Base-by-base conservation (phyloP, 1,139 yeast species). In the Taphrina communis region DNA sequence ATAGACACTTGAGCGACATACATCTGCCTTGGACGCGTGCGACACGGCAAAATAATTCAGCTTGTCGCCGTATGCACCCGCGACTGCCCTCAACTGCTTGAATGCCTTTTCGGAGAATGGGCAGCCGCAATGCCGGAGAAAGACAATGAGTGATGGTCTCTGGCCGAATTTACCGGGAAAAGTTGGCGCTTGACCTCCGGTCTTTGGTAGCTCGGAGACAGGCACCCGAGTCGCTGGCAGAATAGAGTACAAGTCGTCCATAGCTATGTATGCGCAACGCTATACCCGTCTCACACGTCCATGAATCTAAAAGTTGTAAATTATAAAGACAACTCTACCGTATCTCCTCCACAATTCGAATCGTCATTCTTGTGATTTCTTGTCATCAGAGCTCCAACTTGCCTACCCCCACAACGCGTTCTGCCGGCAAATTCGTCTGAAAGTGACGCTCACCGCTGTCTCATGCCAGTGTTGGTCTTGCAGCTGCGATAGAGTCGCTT, bases 121-220 rank as follows among this genome's bases (percentile, higher is more conserved):
- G 17, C 66, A 62, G 41, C 66, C 66, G 44, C 58, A 62, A n/a
- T 62, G 66, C 41, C 66, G 38, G 31, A 62, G 59, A 38, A 62
- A 62, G 59, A 62, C 21, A 11, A 62, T 36, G 50, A 62, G 25
- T n/a, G 52, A 6, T 14, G 52, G 52, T n/a, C 36, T 39, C 35
- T 25, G 42, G 12, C 51, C 31, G 48, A 62, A 44, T n/a, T 53
- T 35, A 31, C 25, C 51, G 11, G 66, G 66, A 36, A 62, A 62
- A 12, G 7, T 8, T 14, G 66, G 66, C 35, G 59, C 66, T 11
- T 36, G 36, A 14, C 42, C 46, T 25, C 59, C 59, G 1, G 25
- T 17, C n/a, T 39, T 38, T 9, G 66, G 66, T 6, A 62, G 31
- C 12, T 19, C 52, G n/a, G 58, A n/a, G 4, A 62, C 66, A 8